Base-by-base conservation (phyloP, 1,284 basidiomycete genomes). In the Cutaneotrichosporon sp. region DNA sequence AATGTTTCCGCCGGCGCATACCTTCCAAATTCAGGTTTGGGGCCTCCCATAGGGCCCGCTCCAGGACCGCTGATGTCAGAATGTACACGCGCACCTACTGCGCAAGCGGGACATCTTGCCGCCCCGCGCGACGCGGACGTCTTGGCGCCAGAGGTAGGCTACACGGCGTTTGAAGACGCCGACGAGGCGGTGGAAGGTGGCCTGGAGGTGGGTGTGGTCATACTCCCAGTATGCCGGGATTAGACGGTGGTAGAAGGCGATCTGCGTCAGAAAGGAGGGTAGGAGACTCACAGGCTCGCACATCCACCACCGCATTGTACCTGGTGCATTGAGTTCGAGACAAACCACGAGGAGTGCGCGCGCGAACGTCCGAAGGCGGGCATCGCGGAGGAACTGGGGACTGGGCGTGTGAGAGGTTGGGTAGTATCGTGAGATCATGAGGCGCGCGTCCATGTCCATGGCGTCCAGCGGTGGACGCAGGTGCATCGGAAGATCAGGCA, bases 101-200 rank as follows among this genome's bases (percentile, higher is more conserved):
- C 11, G 52, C 8, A 34, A 56, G 7, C 26, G 11, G 21, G 50
- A 36, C 21, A 34, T 18, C 14, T 42, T 16, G 10, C 13, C 56
- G 34, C 38, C 36, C 31, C n/a, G 6, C 22, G 52, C 52, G 18
- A 36, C 32, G 21, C 50, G 50, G 26, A 22, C 10, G 26, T 51
- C 22, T 16, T 11, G 50, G 50, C 26, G 56, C 21, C 14, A 21
- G 36, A 56, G 22, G 38, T 40, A 14, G 5, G 13, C n/a, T 9
- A 40, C 42, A 18, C 56, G 56, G 13, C 26, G n/a, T 13, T 21
- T 8, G 38, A 58, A 21, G 16, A 30, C 40, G 26, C 36, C n/a
- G n/a, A 26, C 22, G n/a, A 47, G 38, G 18, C 56, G 56, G 30
- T 58, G 56, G 56, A 40, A 42, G 26, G 16, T 58, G n/a, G 36